Percentiles rank a stretch among this genome's conserved stretches.
phyloP scores from a whole-genome alignment of 495 filamentous ascomycete genomes.

The Podospora appendiculata region DNA sequence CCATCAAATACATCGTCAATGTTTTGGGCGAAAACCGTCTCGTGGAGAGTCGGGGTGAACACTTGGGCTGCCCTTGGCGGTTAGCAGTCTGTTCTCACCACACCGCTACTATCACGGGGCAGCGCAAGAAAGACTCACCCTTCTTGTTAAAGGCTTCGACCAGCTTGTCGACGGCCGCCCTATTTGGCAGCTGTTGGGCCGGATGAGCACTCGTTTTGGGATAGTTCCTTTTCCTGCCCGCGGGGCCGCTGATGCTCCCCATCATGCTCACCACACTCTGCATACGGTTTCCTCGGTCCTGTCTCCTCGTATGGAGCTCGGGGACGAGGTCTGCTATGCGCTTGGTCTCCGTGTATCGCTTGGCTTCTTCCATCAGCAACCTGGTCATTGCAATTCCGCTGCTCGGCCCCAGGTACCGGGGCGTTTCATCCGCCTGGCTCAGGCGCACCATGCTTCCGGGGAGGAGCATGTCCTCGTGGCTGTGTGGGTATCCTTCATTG shows the following conservation, averaged over 20 bases:
- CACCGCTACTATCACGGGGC: not conserved
- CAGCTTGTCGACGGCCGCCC: slow-evolving; percentile 59
- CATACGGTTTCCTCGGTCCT: slow-evolving; percentile 25
- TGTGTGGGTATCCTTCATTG: slow-evolving; percentile 45
- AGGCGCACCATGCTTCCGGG: slow-evolving; percentile 76
- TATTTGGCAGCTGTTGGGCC: slow-evolving; percentile 59
- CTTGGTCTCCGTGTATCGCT: slow-evolving; percentile 73
- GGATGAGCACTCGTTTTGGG: slow-evolving; percentile 71
- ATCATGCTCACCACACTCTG: slow-evolving; percentile 22
- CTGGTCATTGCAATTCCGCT: slow-evolving; percentile 92
- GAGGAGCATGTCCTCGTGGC: slow-evolving; percentile 73
- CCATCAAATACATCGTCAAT: slow-evolving; percentile 73
- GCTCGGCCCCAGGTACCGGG: slow-evolving; percentile 81
- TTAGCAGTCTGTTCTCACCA: slow-evolving; percentile 5
- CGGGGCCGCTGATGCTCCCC: slow-evolving; percentile 29
- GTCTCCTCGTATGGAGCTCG: slow-evolving; percentile 37
- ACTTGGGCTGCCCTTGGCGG: slow-evolving; percentile 56
- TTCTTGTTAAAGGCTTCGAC: slow-evolving; percentile 74
- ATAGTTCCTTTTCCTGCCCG: slow-evolving; percentile 47
- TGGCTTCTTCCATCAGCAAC: slow-evolving; percentile 90
- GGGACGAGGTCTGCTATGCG: slow-evolving; percentile 85
- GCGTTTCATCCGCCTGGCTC: slow-evolving; percentile 67
- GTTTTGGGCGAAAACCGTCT: slow-evolving; percentile 67
- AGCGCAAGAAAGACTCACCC: slow-evolving; percentile 43
- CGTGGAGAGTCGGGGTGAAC: slow-evolving; percentile 77